Evolutionary conservation across 2,329 filamentous ascomycete species (phyloP), one percentile per base, ranked within the genome.

Genomic region (Aspergillus persii): DNA sequence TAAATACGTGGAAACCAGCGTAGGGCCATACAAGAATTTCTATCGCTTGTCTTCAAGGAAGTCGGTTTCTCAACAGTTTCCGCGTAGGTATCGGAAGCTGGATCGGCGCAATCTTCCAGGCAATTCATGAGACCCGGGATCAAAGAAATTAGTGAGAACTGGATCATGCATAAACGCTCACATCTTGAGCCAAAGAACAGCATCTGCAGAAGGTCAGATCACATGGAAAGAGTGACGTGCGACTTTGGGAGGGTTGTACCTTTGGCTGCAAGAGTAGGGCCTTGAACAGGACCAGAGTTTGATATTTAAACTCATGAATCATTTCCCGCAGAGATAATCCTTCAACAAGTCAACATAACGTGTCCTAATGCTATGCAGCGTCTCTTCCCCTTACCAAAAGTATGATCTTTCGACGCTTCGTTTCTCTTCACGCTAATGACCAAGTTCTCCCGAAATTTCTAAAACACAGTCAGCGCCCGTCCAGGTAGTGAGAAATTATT

Each of bases 111-210:
- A 77, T 99, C 95, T 77, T 96, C 89, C n/a, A 99, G 84, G 69
- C 90, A 92, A 69, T 91, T 87, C 70, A 98, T 88, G 58, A 99
- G 85, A 60, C 93, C 92, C 50, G 95, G 95, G 79, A 99, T 96
- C 70, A 99, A 82, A 55, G 94, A 97, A 67, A 99, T 89, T 50
- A 99, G 84, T 48, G 94, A 95, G 79, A 98, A 99, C 76, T 99
- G 95, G 78, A 96, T 93, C 90, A 98, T 96, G 84, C 95, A 99
- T 66, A 99, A 80, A 64, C 90, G 86, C 76, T 99, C 95, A 76
- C 95, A 98, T 68, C 92, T 88, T n/a, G 94, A 92, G 62, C 95
- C 93, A 70, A 98, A 99, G 80, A 99, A 98, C 56, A 99, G 87
- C 90, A 98, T 98, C 93, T 96, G 67, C 0, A 30, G 8, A 36